Conservation (phyloP, 1,139 yeast species). For the Taphrina flavorubra region DNA sequence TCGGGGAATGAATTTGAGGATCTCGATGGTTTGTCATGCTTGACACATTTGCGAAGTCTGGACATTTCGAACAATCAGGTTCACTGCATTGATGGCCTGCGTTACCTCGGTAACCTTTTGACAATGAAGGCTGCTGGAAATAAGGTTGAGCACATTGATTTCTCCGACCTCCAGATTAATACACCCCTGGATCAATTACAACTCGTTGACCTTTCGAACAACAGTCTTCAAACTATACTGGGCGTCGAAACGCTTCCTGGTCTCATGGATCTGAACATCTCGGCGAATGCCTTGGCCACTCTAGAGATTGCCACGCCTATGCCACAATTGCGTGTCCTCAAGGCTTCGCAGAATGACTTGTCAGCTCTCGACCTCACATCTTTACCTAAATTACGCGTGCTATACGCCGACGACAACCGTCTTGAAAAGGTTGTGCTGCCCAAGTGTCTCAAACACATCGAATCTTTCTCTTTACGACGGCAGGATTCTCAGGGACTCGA, state of each 20-base stretch:
- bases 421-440: slow-evolving; percentile 45
- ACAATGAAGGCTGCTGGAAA: slow-evolving; percentile 49
- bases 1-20: slow-evolving; percentile 51
- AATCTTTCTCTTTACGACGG: slow-evolving; percentile 45
- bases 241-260: slow-evolving; percentile 47
- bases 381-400: slow-evolving; percentile 47
- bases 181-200: slow-evolving; percentile 46
- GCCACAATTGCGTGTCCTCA: slow-evolving; percentile 45
- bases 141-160: slow-evolving; percentile 47
- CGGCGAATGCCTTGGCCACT: slow-evolving; percentile 42
- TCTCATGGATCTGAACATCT: slow-evolving; percentile 44
- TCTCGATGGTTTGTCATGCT: slow-evolving; percentile 46
- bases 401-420: slow-evolving; percentile 48
- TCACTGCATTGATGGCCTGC: slow-evolving; percentile 49
- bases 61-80: slow-evolving; percentile 49
- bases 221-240: slow-evolving; percentile 47
- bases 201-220: slow-evolving; percentile 48
- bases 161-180: slow-evolving; percentile 37
- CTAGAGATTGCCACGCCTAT: slow-evolving; percentile 40
- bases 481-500: slow-evolving; percentile 36
- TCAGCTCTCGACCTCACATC: slow-evolving; percentile 42
- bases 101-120: slow-evolving; percentile 50
- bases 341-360: slow-evolving; percentile 43
- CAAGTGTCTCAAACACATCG: slow-evolving; percentile 42
- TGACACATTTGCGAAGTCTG: slow-evolving; percentile 50